A percentile compares a stretch with the other conserved stretches of the same genome.
Conservation (phyloP, 1,284 basidiomycete genomes). For the Cutaneotrichosporon spelunceum region DNA sequence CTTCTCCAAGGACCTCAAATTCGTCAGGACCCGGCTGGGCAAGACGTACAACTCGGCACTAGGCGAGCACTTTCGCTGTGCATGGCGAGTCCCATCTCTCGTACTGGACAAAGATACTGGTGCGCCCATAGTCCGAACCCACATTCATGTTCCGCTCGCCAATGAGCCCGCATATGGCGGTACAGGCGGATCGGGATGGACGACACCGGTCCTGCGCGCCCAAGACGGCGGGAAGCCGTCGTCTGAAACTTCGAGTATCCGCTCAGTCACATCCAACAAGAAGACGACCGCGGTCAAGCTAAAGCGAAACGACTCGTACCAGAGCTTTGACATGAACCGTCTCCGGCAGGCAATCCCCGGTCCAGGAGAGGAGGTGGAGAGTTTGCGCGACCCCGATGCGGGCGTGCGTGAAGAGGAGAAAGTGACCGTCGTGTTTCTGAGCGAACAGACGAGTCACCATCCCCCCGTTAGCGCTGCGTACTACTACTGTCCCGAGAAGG, state of each 20-base stretch:
- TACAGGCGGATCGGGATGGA: constrained; percentile 46
- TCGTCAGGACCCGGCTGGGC: constrained; percentile 82
- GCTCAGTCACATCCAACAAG: constrained; percentile 37
- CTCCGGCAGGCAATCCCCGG: constrained; percentile 36
- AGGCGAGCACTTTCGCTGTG: constrained; percentile 85
- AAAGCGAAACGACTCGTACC: constrained; percentile 11
- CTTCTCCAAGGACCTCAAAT: constrained; percentile 94
- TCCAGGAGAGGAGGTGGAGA: constrained; percentile 45
- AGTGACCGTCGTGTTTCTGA: constrained; percentile 67
- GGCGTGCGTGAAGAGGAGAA: constrained; percentile 52
- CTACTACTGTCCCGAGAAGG: constrained; percentile 69
- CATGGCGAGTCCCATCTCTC: constrained; percentile 57
- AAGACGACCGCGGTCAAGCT: background rate
- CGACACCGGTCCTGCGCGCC: constrained; percentile 43
- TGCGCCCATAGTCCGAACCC: constrained; percentile 51
- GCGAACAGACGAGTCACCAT: constrained; percentile 91
- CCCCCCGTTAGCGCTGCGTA: constrained; percentile 89
- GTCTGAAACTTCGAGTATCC: constrained; percentile 19
- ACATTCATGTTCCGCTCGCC: constrained; percentile 49
- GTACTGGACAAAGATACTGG: constrained; percentile 46
- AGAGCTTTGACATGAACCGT: constrained; percentile 21
- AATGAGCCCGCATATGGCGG: constrained; percentile 48
- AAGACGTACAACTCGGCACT: constrained; percentile 95
- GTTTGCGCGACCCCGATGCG: constrained; percentile 45
- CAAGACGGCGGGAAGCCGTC: constrained; percentile 42